A percentile compares a stretch with the other conserved stretches of the same genome.
phyloP scores from a whole-genome alignment of 2,329 filamentous ascomycete species.

The Chaetothyriales sp. region DNA sequence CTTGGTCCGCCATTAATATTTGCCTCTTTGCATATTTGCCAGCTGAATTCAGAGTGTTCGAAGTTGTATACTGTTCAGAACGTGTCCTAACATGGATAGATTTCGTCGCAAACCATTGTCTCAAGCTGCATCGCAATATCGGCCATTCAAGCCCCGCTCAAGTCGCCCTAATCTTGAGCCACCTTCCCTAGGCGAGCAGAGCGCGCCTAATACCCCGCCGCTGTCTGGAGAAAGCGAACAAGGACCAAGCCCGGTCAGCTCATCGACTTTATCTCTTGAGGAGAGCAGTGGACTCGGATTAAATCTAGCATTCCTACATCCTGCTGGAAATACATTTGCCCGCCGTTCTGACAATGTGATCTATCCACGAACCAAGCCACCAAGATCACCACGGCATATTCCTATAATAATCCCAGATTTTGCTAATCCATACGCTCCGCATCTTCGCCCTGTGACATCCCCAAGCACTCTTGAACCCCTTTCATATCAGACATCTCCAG shows the following conservation, averaged over 20 bases:
- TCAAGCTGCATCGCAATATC: conserved; percentile 4
- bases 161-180: conserved; percentile 12
- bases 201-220: conserved; percentile 7
- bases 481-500: neutral
- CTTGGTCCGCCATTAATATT: neutral
- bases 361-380: neutral
- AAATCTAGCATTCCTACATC: neutral
- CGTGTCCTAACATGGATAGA: conserved; percentile 7
- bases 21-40: neutral
- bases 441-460: neutral
- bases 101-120: conserved; percentile 10
- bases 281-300: neutral
- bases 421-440: conserved; percentile 17
- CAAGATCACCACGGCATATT: conserved; percentile 19
- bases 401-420: conserved; percentile 22
- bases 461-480: neutral
- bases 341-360: neutral
- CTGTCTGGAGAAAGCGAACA: conserved; percentile 4
- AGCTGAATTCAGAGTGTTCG: neutral
- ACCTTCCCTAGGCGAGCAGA: conserved; percentile 10
- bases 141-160: conserved; percentile 3
- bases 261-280: conserved; percentile 2
- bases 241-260: conserved; percentile 1
- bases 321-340: neutral
- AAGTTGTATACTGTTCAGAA: neutral